A percentile compares a stretch with the other conserved stretches of the same genome.
Conservation (phyloP, 2,329 filamentous ascomycete species). For the Blastomyces gilchristii region DNA sequence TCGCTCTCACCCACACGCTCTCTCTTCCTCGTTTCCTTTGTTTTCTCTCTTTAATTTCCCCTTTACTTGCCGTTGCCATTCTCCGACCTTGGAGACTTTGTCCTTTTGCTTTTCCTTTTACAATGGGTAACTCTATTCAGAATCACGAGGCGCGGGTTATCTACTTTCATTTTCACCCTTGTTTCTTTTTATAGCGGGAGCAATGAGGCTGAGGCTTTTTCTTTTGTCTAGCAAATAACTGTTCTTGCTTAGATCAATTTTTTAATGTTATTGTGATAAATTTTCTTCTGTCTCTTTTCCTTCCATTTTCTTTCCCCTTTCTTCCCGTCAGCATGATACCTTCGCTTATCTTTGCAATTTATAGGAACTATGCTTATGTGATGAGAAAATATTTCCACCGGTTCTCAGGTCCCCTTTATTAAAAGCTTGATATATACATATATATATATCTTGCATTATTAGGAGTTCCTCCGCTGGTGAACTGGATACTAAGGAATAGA, state of each 20-base stretch:
- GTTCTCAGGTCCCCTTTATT: not conserved
- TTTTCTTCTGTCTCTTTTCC: not conserved
- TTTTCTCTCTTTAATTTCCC: too few species aligned
- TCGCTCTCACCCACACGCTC: not conserved
- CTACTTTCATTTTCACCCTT: not conserved
- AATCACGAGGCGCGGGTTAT: not conserved
- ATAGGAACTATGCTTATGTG: not conserved
- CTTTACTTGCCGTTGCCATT: not conserved
- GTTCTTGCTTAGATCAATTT: conserved; percentile 7
- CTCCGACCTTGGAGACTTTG: not conserved
- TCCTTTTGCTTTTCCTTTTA: not conserved
- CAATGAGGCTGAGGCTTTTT: not conserved
- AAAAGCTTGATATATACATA: not conserved
- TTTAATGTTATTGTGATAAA: conserved; percentile 3
- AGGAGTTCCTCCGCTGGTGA: not conserved
- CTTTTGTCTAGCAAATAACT: conserved; percentile 4
- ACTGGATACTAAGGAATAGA: not conserved
- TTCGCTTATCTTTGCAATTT: not conserved
- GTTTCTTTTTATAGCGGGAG: not conserved
- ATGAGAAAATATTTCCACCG: not conserved
- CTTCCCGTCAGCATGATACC: not conserved
- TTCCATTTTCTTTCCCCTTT: too few species aligned
- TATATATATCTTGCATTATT: not conserved
- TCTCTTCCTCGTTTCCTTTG: not conserved
- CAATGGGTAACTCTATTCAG: conserved; percentile 3